Base-by-base conservation (phyloP, 352 stramenopile species). In the Phytopythium mirpurense region DNA sequence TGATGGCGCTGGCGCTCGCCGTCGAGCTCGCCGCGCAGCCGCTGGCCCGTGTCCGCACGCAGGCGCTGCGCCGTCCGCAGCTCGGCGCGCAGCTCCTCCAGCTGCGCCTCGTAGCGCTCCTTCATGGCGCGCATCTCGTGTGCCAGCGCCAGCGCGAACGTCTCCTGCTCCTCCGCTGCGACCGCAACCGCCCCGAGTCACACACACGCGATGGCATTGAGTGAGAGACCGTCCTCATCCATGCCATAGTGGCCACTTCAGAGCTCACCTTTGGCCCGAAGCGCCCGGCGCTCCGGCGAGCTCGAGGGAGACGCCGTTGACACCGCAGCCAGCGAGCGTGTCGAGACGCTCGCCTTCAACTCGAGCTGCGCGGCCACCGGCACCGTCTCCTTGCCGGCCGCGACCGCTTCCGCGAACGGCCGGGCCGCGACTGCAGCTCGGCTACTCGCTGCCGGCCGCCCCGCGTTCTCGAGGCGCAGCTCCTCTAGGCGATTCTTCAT, bases 111-210 rank as follows among this genome's bases (percentile, higher is more conserved):
- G 54, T 88, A 92, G 32, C 74, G 70, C 12, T 74, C 62, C 46
- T 86, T 86, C 71, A 86, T 90, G 24, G 57, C 62, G 1, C 71
- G 59, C 70, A 90, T 90, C 49, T 88, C 82, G 41, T 79, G 81
- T 23, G 70, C 68, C 19, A 90, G 58, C 29, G 82, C 78, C 12
- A 86, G 53, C 6, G 75, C 81, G 38, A 94, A 93, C 24, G 71
- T 89, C 46, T 91, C 79, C 18, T 83, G 74, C 23, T 88, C 78
- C 49, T 88, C 78, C 12, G 57, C 72, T 84, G 55, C 16, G 56
- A 37, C n/a, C 15, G 38, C n/a, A n/a, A n/a, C n/a, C n/a, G n/a
- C n/a, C n/a, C n/a, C n/a, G n/a, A n/a, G n/a, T n/a, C n/a, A n/a
- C n/a, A n/a, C n/a, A n/a, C n/a, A n/a, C n/a, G n/a, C n/a, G n/a